Conservation (phyloP, 345 rosid species). For the Gossypium ekmanianum region DNA sequence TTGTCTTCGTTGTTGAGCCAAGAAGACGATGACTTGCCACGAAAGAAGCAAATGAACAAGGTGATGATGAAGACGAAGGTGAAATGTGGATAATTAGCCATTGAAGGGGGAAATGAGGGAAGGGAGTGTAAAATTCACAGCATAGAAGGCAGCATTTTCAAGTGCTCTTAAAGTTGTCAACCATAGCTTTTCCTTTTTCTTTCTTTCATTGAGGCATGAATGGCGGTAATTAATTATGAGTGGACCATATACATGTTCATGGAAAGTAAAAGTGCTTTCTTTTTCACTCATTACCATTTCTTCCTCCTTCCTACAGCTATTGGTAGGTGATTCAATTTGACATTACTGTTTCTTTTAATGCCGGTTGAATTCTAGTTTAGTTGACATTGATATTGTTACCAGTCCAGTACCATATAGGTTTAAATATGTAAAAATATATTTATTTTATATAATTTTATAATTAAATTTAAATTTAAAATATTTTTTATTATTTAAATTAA, state of each 20-base stretch:
- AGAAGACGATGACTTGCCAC: conserved; percentile 36
- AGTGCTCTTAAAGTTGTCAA: conserved; percentile 10
- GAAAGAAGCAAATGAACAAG: conserved; percentile 14
- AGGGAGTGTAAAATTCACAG: not conserved
- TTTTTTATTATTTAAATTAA: no score
- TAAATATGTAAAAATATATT: no score
- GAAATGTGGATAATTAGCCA: conserved; percentile 31
- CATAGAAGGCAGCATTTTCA: not conserved
- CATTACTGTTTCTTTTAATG: not conserved
- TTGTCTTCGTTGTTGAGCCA: conserved; percentile 36
- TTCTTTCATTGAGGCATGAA: conserved; percentile 18
- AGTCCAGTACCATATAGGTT: fast-evolving
- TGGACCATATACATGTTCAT: not conserved
- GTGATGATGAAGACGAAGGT: conserved; percentile 3
- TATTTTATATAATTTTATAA: no score
- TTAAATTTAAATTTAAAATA: no score
- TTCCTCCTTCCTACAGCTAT: not conserved
- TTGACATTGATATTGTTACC: no score
- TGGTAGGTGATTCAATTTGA: not conserved
- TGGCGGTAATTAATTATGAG: conserved; percentile 16
- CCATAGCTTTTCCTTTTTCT: not conserved
- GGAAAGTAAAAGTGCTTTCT: not conserved
- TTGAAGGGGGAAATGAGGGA: conserved; percentile 18
- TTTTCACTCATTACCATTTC: not conserved
- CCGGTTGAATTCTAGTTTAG: no score